Evolutionary conservation across 2,329 filamentous ascomycete genomes (phyloP).

Genomic region (Aureobasidium sp.): DNA sequence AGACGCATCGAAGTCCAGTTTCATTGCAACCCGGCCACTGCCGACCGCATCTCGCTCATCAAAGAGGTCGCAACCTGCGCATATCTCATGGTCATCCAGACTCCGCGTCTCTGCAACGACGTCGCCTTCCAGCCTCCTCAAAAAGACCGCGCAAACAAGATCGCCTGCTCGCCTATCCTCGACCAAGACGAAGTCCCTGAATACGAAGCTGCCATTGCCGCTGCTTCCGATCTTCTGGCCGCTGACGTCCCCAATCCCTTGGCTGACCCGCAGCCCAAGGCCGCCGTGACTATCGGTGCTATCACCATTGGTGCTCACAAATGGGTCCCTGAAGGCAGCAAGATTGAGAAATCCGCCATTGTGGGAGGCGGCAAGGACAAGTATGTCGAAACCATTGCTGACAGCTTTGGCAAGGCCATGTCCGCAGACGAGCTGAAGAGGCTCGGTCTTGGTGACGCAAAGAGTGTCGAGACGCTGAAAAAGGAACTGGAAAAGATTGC

Average conservation of each 20-base stretch:
- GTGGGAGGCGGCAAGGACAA: conserved; percentile 45
- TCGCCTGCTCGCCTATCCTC: conserved; percentile 67
- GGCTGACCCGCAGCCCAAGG: conserved; percentile 10
- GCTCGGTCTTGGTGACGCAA: conserved; percentile 57
- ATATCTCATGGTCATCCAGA: conserved; percentile 89
- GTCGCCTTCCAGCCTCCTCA: conserved; percentile 76
- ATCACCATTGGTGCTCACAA: conserved; percentile 50
- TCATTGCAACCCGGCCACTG: conserved; percentile 66
- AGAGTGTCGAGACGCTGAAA: conserved; percentile 60
- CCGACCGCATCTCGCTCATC: conserved; percentile 79
- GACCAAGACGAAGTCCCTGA: conserved; percentile 40
- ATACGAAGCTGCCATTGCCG: conserved; percentile 23
- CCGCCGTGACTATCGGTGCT: conserved; percentile 44
- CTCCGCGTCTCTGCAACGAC: conserved; percentile 78
- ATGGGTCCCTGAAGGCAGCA: conserved; percentile 45
- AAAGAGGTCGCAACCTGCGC: conserved; percentile 87
- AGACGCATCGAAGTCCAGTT: conserved; percentile 79
- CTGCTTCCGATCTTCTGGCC: background rate
- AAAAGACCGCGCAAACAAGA: conserved; percentile 65
- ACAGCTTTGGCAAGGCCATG: conserved; percentile 45
- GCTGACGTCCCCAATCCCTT: conserved; percentile 11
- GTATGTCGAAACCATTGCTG: conserved; percentile 43
- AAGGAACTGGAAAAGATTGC: conserved; percentile 60
- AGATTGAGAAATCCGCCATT: conserved; percentile 45
- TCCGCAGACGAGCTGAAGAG: conserved; percentile 41